These are phyloP conservation scores for Cladorrhinum sp. DNA, from an alignment of 2,329 filamentous ascomycete species.

Conservation along the genomic window DNA sequence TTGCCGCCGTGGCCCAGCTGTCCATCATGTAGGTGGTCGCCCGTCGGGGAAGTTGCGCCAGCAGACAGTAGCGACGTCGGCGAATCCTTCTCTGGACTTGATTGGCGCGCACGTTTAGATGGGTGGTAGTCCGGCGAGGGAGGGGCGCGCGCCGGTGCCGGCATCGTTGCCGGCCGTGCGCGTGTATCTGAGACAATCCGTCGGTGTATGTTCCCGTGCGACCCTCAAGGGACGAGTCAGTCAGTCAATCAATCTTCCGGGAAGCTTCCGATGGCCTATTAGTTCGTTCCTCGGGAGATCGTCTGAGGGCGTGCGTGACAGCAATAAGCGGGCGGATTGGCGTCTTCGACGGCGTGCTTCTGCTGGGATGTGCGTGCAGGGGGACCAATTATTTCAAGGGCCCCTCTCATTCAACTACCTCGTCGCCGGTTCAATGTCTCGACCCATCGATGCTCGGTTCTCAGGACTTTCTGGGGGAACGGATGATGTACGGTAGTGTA, in stretches of 20 bases:
- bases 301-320: background rate
- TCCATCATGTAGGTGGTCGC: conserved; percentile 33
- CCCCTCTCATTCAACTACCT: conserved; percentile 6
- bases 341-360: background rate
- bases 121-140: conserved; percentile 51
- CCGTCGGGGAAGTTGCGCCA: conserved; percentile 34
- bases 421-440: conserved; percentile 7
- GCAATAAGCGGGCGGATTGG: background rate
- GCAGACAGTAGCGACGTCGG: conserved; percentile 34
- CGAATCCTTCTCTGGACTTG: conserved; percentile 47
- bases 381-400: background rate
- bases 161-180: conserved; percentile 36
- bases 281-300: background rate
- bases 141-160: conserved; percentile 41
- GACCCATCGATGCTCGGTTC: conserved; percentile 10
- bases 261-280: no score
- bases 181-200: conserved; percentile 6
- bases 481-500: no score
- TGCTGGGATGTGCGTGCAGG: background rate
- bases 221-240: background rate
- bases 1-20: conserved; percentile 30
- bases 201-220: background rate
- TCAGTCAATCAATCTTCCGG: background rate
- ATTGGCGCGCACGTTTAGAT: conserved; percentile 56
- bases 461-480: background rate